phyloP scores from a whole-genome alignment of 352 stramenopile genomes.

The Pythium scleroteichum region DNA sequence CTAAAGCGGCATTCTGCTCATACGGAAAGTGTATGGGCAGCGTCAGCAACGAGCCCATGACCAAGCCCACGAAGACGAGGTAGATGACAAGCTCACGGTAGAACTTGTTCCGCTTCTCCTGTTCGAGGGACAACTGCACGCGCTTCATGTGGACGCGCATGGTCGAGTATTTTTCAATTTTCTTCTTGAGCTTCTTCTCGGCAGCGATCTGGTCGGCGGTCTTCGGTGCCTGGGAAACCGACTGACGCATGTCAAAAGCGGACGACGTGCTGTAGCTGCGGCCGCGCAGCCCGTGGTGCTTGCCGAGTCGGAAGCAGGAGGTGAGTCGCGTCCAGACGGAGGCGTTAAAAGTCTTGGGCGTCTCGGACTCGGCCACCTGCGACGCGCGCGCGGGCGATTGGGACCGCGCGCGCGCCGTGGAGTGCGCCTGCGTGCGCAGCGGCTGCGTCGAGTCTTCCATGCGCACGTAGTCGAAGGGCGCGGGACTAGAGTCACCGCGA shows the following conservation, averaged over 20 bases:
- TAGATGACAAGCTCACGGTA: conserved; percentile 81
- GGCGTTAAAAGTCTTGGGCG: conserved; percentile 18
- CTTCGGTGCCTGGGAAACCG: not conserved
- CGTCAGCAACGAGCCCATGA: conserved; percentile 64
- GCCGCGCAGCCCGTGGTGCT: conserved; percentile 3
- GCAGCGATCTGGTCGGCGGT: conserved; percentile 44
- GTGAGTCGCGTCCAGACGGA: conserved; percentile 6
- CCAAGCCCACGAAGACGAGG: conserved; percentile 60
- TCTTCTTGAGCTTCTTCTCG: conserved; percentile 25
- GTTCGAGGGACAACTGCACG: conserved; percentile 75
- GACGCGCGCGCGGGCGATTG: conserved; percentile 8
- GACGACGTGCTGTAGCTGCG: conserved; percentile 21
- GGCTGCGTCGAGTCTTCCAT: conserved; percentile 22
- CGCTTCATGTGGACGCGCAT: conserved; percentile 87
- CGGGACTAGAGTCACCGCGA: conserved; percentile 11
- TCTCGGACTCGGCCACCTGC: conserved; percentile 3
- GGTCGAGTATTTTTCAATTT: conserved; percentile 54
- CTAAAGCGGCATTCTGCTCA: conserved; percentile 65
- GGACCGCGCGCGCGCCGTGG: conserved; percentile 2
- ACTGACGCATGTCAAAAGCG: conserved; percentile 17
- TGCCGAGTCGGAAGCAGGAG: conserved; percentile 11
- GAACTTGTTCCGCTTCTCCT: conserved; percentile 84
- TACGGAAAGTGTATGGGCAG: conserved; percentile 73
- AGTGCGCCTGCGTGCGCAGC: conserved; percentile 7
- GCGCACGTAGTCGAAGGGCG: conserved; percentile 22